Conservation (phyloP, 2,329 filamentous ascomycete species). For the Aspergillus pseudonomiae region DNA sequence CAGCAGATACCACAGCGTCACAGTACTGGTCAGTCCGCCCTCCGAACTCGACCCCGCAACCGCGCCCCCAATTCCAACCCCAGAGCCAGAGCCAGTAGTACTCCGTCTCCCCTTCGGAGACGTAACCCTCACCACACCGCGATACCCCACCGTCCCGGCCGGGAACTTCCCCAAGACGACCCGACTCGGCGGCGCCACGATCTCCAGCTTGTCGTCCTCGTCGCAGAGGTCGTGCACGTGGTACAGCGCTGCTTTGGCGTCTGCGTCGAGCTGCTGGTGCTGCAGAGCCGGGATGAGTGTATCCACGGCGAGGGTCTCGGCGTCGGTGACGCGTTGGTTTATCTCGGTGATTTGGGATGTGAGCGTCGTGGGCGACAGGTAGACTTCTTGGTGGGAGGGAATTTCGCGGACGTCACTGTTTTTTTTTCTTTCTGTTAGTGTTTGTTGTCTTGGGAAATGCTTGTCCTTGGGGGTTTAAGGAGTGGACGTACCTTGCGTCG, state of each 20-base stretch:
- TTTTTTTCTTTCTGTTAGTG: neutral
- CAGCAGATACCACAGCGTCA: conserved; percentile 75
- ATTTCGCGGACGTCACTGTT: conserved; percentile 41
- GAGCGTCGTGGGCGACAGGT: conserved; percentile 79
- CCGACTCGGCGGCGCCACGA: conserved; percentile 67
- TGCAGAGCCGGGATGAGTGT: neutral
- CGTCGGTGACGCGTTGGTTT: conserved; percentile 69
- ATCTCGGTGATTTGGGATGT: conserved; percentile 90
- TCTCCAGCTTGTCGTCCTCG: conserved; percentile 64
- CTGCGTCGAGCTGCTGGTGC: conserved; percentile 27
- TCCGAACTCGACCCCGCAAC: conserved; percentile 24
- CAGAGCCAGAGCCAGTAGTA: conserved; percentile 1
- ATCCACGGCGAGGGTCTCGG: conserved; percentile 23
- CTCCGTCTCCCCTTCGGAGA: conserved; percentile 21
- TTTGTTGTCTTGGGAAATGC: neutral
- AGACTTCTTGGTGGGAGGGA: conserved; percentile 80
- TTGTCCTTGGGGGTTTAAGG: no score
- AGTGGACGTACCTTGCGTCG: conserved; percentile 22
- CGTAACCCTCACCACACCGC: conserved; percentile 33
- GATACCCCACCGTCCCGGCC: conserved; percentile 25
- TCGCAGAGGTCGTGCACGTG: conserved; percentile 70
- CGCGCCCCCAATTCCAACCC: conserved; percentile 18
- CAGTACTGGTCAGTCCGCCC: conserved; percentile 41
- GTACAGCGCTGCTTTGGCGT: conserved; percentile 43
- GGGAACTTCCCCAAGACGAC: conserved; percentile 51